phyloP scores from a whole-genome alignment of 495 filamentous ascomycete species.

The Aspergillus avenaceus region DNA sequence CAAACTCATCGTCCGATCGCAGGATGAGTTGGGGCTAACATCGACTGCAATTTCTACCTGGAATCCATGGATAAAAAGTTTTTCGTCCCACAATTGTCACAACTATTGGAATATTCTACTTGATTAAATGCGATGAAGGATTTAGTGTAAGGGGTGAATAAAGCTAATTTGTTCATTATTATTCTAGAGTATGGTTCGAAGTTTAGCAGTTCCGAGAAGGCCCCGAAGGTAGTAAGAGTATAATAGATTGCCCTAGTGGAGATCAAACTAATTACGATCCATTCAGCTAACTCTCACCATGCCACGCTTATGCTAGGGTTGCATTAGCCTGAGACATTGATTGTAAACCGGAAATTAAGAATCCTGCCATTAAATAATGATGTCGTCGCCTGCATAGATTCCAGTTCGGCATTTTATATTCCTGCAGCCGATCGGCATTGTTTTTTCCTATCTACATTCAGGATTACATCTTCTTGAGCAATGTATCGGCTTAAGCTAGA shows the following conservation, averaged over 20 bases:
- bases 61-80: too few relatives aligned
- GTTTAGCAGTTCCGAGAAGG: too few relatives aligned
- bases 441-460: background rate
- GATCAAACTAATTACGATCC: background rate
- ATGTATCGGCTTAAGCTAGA: conserved; percentile 22
- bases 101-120: too few relatives aligned
- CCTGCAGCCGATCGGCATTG: background rate
- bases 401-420: background rate
- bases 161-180: background rate
- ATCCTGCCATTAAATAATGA: conserved; percentile 1
- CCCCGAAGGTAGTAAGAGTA: too few relatives aligned
- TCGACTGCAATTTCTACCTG: too few relatives aligned
- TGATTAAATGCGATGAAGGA: too few relatives aligned
- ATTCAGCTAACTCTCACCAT: background rate
- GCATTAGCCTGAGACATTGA: background rate
- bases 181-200: too few relatives aligned
- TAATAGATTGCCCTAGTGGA: background rate
- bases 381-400: background rate
- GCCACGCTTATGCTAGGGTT: background rate
- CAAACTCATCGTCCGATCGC: too few relatives aligned
- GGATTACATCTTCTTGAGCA: conserved; percentile 4
- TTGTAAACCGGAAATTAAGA: background rate
- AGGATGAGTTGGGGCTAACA: too few relatives aligned
- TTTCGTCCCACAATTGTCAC: too few relatives aligned
- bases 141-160: background rate